Base-by-base conservation (phyloP, 768 basidiomycete species). In the Boletus pseudo-olivaceus region DNA sequence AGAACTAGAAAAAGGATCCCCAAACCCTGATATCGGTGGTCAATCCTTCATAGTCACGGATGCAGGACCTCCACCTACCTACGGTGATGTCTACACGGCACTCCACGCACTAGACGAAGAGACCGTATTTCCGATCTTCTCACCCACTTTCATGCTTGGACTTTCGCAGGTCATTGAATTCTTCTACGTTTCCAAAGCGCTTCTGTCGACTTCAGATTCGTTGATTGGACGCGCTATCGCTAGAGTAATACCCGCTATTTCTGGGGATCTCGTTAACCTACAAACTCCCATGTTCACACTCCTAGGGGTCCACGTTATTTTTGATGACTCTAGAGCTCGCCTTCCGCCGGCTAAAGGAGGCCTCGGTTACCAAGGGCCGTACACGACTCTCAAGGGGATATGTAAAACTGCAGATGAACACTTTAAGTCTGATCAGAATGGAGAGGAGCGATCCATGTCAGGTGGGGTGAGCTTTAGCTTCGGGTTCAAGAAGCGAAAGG, bases 21-120 rank as follows among this genome's bases (percentile, higher is more conserved):
- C 59, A 40, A 67, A 77, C 58, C 83, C 86, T 1, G 86, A 90
- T 65, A 81, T 91, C 47, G 86, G 88, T 12, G 89, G 89, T 2
- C 81, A 87, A 60, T 79, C 83, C 2, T 91, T 89, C 70, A 73
- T 72, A 30, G 67, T 90, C 49, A 76, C 82, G 1, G 87, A 91
- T 64, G 78, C 85, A 1, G 86, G 86, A 8, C 80, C 82, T 0
- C 78, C 83, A 15, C 68, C 77, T 3, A 84, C 84, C 6, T 85
- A 76, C 53, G 81, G 85, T 17, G 89, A 91, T 59, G 71, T 82
- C 29, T 83, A 87, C 63, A 72, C 70, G 26, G 74, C 73, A 4
- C 72, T 90, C 34, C 73, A 74, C 33, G 78, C 81, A 3, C 75
- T 90, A 39, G 75, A 78, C n/a, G 79, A 82, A 7, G 79, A 81